Percentiles rank a stretch among this genome's conserved stretches.
Conservation (phyloP, 257 asterid species). For the Ballota nigra region DNA sequence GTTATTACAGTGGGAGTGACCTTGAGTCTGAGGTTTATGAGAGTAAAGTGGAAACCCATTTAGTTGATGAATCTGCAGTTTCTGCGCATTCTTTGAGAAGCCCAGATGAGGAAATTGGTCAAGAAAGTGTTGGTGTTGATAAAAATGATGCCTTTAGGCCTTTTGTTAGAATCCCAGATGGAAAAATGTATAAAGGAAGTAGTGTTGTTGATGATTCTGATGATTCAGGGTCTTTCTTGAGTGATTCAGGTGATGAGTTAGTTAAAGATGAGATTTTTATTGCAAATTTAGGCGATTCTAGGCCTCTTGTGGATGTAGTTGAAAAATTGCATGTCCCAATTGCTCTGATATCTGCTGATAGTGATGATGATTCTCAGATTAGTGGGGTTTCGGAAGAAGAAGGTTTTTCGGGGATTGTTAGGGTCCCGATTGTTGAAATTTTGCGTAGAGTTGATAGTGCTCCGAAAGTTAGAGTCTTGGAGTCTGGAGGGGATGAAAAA, state of each 20-base stretch:
- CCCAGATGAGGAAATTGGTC: conserved; percentile 30
- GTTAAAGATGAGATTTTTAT: conserved; percentile 20
- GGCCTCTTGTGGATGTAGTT: conserved; percentile 33
- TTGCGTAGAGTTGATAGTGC: conserved; percentile 39
- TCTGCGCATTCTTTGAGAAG: conserved; percentile 33
- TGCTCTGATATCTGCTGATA: conserved; percentile 63
- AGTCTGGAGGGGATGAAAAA: conserved; percentile 36
- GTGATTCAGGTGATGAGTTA: conserved; percentile 34
- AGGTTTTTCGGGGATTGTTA: conserved; percentile 35
- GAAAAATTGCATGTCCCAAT: conserved; percentile 43
- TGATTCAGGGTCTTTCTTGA: conserved; percentile 27
- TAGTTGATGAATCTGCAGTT: conserved; percentile 32
- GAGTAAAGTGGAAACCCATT: conserved; percentile 38
- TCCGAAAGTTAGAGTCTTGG: conserved; percentile 48
- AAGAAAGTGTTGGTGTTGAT: conserved; percentile 23
- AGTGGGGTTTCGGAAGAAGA: conserved; percentile 48
- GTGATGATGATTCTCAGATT: conserved; percentile 56
- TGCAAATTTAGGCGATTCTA: conserved; percentile 5
- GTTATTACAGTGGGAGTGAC: conserved; percentile 54
- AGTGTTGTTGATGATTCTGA: conserved; percentile 28
- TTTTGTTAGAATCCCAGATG: conserved; percentile 28
- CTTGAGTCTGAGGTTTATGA: conserved; percentile 46
- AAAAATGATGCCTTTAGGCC: conserved; percentile 24
- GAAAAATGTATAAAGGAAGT: conserved; percentile 6
- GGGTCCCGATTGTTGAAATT: conserved; percentile 41